phyloP scores from a whole-genome alignment of 2,329 filamentous ascomycete genomes.

The Botrytis fragariae region DNA sequence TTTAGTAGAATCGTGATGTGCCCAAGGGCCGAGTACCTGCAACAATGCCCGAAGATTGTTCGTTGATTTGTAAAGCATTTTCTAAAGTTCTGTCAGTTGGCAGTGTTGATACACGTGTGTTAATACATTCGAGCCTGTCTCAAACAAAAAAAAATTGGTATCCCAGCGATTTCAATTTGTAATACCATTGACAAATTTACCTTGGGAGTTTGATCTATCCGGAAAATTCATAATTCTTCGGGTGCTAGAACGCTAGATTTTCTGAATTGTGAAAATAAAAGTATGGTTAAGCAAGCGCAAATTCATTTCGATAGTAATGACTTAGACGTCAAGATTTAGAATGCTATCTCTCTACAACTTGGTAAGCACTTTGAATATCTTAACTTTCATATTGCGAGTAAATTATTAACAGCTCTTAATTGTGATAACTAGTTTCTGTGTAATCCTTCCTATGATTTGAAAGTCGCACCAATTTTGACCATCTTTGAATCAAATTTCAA shows the following conservation, averaged over 20 bases:
- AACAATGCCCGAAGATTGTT: too few species aligned
- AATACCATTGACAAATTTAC: accelerated
- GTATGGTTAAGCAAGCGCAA: background rate
- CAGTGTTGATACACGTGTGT: too few species aligned
- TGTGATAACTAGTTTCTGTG: background rate
- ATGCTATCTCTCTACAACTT: background rate
- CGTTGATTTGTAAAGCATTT: background rate
- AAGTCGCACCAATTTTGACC: too few species aligned
- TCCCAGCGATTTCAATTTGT: accelerated
- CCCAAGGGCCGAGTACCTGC: background rate
- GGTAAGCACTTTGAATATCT: background rate
- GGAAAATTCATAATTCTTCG: background rate
- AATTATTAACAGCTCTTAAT: background rate
- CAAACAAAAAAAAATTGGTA: too few species aligned
- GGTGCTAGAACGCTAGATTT: background rate
- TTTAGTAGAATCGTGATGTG: background rate
- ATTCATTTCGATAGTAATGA: background rate
- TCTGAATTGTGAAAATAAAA: accelerated
- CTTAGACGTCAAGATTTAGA: accelerated
- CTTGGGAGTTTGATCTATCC: background rate
- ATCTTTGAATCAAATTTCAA: background rate
- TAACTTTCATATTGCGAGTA: background rate
- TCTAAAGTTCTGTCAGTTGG: background rate
- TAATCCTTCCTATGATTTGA: background rate
- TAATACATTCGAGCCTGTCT: too few species aligned